Evolutionary conservation across 129 eudicot species (phyloP), one percentile per base, ranked within the genome.

Genomic region (Tagetes patula): DNA sequence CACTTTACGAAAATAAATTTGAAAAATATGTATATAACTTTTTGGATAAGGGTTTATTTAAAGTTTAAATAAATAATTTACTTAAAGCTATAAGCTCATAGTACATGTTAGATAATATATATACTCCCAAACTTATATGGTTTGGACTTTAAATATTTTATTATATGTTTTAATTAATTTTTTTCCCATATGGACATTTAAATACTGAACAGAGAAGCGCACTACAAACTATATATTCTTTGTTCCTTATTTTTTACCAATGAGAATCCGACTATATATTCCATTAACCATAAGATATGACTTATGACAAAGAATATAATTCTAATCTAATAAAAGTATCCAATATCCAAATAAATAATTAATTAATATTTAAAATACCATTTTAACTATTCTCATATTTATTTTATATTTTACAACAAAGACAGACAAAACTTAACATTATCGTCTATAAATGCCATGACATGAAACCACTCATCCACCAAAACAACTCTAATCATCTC

Each of bases 251-350:
- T 10, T 42, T 54, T 61, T 34, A 49, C 46, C n/a, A 27, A 72
- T 6, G 54, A 54, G 74, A 76, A 76, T 54, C 74, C 41, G 67
- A 76, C 60, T 43, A 61, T 76, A 67, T 34, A 54, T 76, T 75
- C 80, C 74, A 76, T 67, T 56, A 76, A 56, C 74, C 60, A 54
- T 67, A 56, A 68, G 80, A 68, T 68, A 45, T 67, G 80, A 76
- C 69, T 37, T 36, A 14, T 7, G 27, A 56, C 34, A 47, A 30
- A 37, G 69, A 58, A 48, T 48, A 63, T 36, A 31, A 60, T 8
- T 48, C 60, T 60, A 32, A 32, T 69, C 36, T 13, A 20, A 52
- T 14, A 49, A 34, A 48, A 69, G 33, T 0, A 69, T 10, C 1
- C 34, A 34, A 47, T 30, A 69, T 11, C 31, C 5, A 47, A 33